Base-by-base conservation (phyloP, 768 basidiomycete species). In the Rhizopogon rudus region DNA sequence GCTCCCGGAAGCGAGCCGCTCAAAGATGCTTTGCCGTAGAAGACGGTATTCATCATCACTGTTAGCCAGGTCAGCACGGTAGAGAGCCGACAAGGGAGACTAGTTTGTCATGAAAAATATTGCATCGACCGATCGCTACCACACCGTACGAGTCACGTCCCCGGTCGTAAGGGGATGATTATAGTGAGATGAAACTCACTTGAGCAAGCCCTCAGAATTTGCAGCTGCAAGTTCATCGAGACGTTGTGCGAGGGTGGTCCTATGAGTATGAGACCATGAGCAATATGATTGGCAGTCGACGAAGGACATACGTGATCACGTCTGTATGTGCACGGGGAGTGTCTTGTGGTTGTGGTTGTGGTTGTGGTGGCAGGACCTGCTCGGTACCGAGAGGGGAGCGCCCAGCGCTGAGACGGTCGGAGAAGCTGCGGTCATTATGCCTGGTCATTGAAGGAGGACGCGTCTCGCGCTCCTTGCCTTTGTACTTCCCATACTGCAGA, bases 21-120 rank as follows among this genome's bases (percentile, higher is more conserved):
- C 88, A 61, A 93, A 93, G 40, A 93, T 75, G 64, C 86, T 90
- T 68, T 91, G 90, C 43, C 91, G 84, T 12, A 93, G 78, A 42
- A 93, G 68, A 50, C 91, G 84, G 67, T 93, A 93, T 66, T 91
- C 91, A 61, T 92, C 88, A 69, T 93, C 88, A 65, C 91, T 93
- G 14, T 37, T 62, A 35, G 51, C 35, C 55, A 8, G 3, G 44
- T 52, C 14, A 49, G 48, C 14, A 49, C 10, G 20, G 35, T 49
- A 22, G 20, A 49, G 35, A 35, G 25, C 16, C 14, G 46, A 37
- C 31, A 29, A 31, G 33, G 14, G 17, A 35, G 7, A 37, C 33
- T 9, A 37, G 41, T 12, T 40, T 41, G 51, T 17, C 17, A 33
- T 17, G 44, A 28, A 29, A 17, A 49, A 41, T 44, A 41, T 44